Percentiles rank a stretch among this genome's conserved stretches.
phyloP scores from a whole-genome alignment of 805 yeast genomes.

The Candida qinlingensis region DNA sequence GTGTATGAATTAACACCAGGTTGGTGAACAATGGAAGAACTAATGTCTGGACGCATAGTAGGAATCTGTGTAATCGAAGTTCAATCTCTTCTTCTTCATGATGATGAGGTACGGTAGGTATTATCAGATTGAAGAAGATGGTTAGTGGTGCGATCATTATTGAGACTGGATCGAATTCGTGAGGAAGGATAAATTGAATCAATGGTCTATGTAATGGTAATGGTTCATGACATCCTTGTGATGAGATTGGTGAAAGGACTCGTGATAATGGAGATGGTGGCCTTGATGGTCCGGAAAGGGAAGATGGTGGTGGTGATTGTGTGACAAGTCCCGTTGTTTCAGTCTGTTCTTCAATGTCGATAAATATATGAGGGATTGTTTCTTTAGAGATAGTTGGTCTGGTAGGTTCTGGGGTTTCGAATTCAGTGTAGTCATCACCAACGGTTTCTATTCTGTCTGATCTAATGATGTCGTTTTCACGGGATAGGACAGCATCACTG shows the following conservation, averaged over 20 bases:
- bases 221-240: not conserved
- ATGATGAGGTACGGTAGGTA: constrained; percentile 3
- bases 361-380: constrained; percentile 1
- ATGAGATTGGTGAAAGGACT: not conserved
- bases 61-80: not conserved
- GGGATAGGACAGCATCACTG: not conserved
- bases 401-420: not conserved
- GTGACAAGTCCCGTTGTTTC: not conserved
- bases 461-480: not conserved
- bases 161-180: not conserved
- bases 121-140: constrained; percentile 5
- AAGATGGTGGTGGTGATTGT: not conserved
- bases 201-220: not conserved
- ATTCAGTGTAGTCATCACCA: too few relatives aligned
- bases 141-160: not conserved
- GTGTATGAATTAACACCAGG: not conserved
- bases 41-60: not conserved
- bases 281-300: not conserved
- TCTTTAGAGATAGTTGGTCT: not conserved
- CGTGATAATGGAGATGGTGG: not conserved
- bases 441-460: not conserved
- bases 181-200: not conserved
- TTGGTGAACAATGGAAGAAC: constrained; percentile 1
- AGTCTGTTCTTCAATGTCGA: not conserved
- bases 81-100: not conserved